Evolutionary conservation across 768 basidiomycete genomes (phyloP), one percentile per base, ranked within the genome.

Genomic region (Lactarius sp.): DNA sequence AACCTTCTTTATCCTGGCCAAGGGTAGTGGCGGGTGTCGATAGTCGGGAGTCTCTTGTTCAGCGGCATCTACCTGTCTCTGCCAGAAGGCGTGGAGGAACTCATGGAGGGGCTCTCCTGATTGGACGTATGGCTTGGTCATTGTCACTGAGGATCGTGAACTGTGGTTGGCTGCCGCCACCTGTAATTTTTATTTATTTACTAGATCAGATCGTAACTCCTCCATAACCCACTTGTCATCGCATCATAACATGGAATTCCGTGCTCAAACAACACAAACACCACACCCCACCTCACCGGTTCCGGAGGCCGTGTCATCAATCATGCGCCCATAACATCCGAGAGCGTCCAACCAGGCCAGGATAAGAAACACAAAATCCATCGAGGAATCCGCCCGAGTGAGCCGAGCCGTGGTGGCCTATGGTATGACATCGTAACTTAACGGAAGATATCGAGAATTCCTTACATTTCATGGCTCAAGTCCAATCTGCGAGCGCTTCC

Each of bases 1-100:
- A 61, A 98, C 96, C 75, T 98, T 98, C 81, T 98, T 98, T 71
- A 98, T 97, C 73, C 97, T 80, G 18, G 97, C 97, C 36, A 99
- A 78, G 4, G 96, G 96, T 12, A 98, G 78, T 6, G 91, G 87
- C 1, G 91, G 92, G 71, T 94, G 92, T 58, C 89, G 79, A 68
- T 90, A 92, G 75, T 95, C 94, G 31, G 90, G 90, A 0, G 85
- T 90, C 71, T 94, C 94, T 69, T 87, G 84, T 73, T 97, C 94
- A 0, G 93, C 92, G 6, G 84, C 79, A 73, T 92, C 86, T 63
- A 94, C 83, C 72, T 94, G 92, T 49, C 91, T 77, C 70, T 92
- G 90, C 94, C 94, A 97, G 75, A 97, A 96, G 4, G 84, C 83
- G 60, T 85, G 84, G 60, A 96, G 77, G 72, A 95, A 94, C 46